phyloP scores from a whole-genome alignment of 495 filamentous ascomycete genomes.

The Massariosphaeria phaeospora region DNA sequence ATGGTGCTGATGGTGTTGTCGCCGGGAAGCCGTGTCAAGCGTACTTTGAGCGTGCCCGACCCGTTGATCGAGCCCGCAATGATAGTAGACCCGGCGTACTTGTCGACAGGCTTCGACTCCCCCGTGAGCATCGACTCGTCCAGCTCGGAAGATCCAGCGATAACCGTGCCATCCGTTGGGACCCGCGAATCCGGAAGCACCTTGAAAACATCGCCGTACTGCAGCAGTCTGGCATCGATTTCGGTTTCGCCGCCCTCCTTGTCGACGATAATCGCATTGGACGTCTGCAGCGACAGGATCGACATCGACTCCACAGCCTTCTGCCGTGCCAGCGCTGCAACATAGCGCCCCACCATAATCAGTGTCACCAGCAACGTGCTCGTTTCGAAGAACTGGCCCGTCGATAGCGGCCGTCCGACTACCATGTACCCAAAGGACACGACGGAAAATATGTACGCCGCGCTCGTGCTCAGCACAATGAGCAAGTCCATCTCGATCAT shows the following conservation, averaged over 20 bases:
- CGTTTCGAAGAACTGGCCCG: slow-evolving; percentile 69
- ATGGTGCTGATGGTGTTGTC: slow-evolving; percentile 71
- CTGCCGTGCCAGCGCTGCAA: slow-evolving; percentile 58
- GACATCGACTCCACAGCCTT: slow-evolving; percentile 66
- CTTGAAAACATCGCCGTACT: slow-evolving; percentile 67
- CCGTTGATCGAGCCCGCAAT: slow-evolving; percentile 66
- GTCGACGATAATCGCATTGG: slow-evolving; percentile 20
- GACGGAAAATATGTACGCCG: slow-evolving; percentile 69
- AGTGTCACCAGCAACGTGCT: slow-evolving; percentile 71
- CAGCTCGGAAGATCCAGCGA: slow-evolving; percentile 59
- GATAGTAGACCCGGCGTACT: slow-evolving; percentile 47
- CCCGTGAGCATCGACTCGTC: slow-evolving; percentile 77
- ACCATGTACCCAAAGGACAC: slow-evolving; percentile 57
- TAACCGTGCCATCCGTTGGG: slow-evolving; percentile 65
- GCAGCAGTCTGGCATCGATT: slow-evolving; percentile 65
- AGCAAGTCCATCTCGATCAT: slow-evolving; percentile 76
- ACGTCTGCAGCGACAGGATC: slow-evolving; percentile 24
- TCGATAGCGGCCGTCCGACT: slow-evolving; percentile 48
- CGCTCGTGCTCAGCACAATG: slow-evolving; percentile 66
- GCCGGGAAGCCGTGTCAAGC: slow-evolving; percentile 56
- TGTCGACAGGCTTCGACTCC: slow-evolving; percentile 56
- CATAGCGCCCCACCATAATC: slow-evolving; percentile 66
- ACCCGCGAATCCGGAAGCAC: slow-evolving; percentile 56
- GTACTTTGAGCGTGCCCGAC: slow-evolving; percentile 50
- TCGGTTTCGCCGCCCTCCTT: slow-evolving; percentile 34